Percentiles rank a stretch among this genome's conserved stretches.
phyloP scores from a whole-genome alignment of 1,284 basidiomycete species.

The Macrocystidia cucumis region DNA sequence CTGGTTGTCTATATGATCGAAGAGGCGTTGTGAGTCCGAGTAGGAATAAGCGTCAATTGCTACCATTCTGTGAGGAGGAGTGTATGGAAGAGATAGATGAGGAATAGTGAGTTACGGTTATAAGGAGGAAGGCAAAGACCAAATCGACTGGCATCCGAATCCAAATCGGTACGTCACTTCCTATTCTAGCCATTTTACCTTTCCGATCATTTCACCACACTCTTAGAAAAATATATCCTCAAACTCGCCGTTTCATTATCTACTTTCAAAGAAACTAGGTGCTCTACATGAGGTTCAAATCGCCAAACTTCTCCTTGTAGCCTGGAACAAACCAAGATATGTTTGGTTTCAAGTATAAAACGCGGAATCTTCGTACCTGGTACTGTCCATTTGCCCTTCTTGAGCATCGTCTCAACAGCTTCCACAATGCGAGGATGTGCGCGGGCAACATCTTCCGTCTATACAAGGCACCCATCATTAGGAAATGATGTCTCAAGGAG shows the following conservation, averaged over 20 bases:
- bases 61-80: slow-evolving; percentile 24
- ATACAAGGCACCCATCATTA: slow-evolving; percentile 6
- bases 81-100: no score
- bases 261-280: slow-evolving; percentile 9
- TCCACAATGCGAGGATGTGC: slow-evolving; percentile 92
- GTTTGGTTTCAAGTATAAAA: slow-evolving; percentile 5
- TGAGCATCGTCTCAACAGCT: slow-evolving; percentile 94
- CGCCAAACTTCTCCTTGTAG: slow-evolving; percentile 92
- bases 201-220: background rate
- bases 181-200: slow-evolving; percentile 15
- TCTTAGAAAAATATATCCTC: background rate
- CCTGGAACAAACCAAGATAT: slow-evolving; percentile 30
- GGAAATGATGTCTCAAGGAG: background rate
- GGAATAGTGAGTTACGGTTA: no score
- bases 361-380: slow-evolving; percentile 54
- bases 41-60: slow-evolving; percentile 23
- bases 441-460: slow-evolving; percentile 87
- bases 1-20: slow-evolving; percentile 52
- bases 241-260: no score
- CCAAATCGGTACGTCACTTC: slow-evolving; percentile 27
- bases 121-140: no score
- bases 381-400: slow-evolving; percentile 99
- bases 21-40: slow-evolving; percentile 26
- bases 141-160: no score
- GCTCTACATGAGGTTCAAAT: slow-evolving; percentile 80